phyloP scores from a whole-genome alignment of 78 protist genomes.

The slime mould (Dictyostelium discoideum) region DNA sequence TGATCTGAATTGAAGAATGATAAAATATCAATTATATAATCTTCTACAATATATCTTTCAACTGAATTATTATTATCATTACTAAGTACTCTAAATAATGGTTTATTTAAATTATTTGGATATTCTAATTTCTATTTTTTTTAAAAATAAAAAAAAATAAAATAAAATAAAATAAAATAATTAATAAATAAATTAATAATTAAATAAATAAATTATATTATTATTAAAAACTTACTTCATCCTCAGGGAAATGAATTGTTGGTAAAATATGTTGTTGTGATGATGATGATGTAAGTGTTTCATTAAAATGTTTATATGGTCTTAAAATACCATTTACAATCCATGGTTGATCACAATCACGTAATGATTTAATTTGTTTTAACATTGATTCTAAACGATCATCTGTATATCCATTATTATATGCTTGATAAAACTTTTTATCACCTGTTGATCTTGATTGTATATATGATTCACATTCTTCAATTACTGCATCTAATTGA shows the following conservation, averaged over 20 bases:
- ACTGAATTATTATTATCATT: constrained; percentile 20
- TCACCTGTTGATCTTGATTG: constrained; percentile 25
- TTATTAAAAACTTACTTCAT: neutral
- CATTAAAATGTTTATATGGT: constrained; percentile 15
- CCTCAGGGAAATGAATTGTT: constrained; percentile 59
- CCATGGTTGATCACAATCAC: constrained; percentile 9
- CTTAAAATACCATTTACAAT: neutral
- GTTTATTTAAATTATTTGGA: constrained; percentile 42
- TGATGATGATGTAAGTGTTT: neutral
- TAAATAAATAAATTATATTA: too few relatives aligned
- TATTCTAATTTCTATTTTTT: constrained; percentile 30
- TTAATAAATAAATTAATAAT: neutral
- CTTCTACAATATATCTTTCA: constrained; percentile 54
- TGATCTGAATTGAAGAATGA: constrained; percentile 62
- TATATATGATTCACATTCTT: constrained; percentile 47
- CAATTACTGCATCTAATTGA: constrained; percentile 47
- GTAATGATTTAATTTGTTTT: constrained; percentile 36
- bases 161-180: neutral
- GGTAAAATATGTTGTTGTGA: constrained; percentile 62
- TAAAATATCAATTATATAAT: constrained; percentile 49
- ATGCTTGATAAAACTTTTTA: constrained; percentile 72
- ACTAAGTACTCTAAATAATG: constrained; percentile 44
- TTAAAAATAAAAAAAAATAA: neutral
- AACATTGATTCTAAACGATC: constrained; percentile 46
- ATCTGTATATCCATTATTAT: constrained; percentile 32